Conservation (phyloP, 208 protist species). For the Tritrichomonas musculus region DNA sequence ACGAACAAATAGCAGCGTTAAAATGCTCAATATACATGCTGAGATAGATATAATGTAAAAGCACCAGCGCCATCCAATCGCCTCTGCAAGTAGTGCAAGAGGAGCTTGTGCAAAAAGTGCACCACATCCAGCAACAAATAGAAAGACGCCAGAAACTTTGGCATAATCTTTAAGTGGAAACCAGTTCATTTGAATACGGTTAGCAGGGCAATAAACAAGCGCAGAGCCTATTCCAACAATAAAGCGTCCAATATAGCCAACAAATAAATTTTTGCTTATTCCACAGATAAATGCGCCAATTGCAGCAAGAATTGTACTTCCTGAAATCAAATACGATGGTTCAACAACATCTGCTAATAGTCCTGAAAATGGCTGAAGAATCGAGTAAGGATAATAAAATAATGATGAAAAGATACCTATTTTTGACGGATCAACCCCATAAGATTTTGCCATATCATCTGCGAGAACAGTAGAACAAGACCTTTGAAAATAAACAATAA, state of each 20-base stretch:
- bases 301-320: background rate
- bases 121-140: background rate
- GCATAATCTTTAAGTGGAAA: background rate
- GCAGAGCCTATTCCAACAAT: background rate
- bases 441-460: background rate
- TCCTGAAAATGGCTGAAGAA: background rate
- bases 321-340: background rate
- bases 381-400: background rate
- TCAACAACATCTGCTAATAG: background rate
- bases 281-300: background rate
- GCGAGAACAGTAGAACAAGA: background rate
- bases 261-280: background rate
- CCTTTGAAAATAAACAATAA: too few species aligned
- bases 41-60: background rate
- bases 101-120: background rate
- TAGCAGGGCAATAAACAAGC: background rate
- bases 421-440: background rate
- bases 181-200: background rate
- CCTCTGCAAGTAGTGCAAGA: background rate
- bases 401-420: background rate
- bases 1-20: background rate
- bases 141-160: background rate
- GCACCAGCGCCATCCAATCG: background rate
- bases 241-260: background rate
- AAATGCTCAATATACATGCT: background rate